phyloP scores from a whole-genome alignment of 1,139 yeast genomes.

The Blastobotrys elegans region DNA sequence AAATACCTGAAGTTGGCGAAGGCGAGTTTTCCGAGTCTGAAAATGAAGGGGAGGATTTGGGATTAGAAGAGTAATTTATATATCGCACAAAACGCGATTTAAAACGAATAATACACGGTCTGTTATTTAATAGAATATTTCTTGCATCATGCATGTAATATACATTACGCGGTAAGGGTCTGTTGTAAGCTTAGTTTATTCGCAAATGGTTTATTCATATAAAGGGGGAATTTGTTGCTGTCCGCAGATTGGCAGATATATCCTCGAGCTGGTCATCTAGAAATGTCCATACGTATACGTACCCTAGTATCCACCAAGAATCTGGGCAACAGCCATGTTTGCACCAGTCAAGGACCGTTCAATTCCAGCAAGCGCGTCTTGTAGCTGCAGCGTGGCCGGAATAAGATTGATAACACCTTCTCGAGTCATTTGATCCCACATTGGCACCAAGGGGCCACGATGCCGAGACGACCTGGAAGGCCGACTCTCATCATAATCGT shows the following conservation, averaged over 20 bases:
- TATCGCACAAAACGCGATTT: background rate
- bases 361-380: background rate
- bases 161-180: too few species aligned
- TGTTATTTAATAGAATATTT: too few species aligned
- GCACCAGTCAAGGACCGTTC: background rate
- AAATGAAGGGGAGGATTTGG: conserved; percentile 20
- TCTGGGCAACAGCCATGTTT: background rate
- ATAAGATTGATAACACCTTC: background rate
- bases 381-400: background rate
- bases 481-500: background rate
- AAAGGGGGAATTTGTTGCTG: too few species aligned
- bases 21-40: conserved; percentile 28
- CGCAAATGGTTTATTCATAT: too few species aligned
- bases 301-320: background rate
- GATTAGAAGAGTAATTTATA: conserved; percentile 11
- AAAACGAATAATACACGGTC: too few species aligned
- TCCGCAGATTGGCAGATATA: too few species aligned
- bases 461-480: background rate
- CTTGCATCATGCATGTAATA: too few species aligned
- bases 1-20: conserved; percentile 35
- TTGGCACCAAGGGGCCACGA: background rate
- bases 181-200: background rate
- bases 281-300: too few species aligned
- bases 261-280: too few species aligned
- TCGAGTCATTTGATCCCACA: background rate